These are phyloP conservation scores for Aspergillus fumigatus DNA, from an alignment of 2,329 filamentous ascomycete genomes.

Conservation along the genomic window DNA sequence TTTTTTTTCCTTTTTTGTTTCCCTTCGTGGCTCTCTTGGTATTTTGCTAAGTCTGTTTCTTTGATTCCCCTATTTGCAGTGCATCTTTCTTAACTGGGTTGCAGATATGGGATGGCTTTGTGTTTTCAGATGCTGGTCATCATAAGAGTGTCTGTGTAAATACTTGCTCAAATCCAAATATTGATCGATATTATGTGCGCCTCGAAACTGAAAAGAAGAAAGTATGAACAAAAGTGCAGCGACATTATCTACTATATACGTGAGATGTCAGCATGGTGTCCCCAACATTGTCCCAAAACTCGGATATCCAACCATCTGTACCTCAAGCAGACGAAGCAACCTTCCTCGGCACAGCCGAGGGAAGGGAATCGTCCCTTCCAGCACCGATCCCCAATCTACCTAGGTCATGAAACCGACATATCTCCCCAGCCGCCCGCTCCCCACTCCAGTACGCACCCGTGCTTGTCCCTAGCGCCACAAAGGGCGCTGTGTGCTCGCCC, in stretches of 20 bases:
- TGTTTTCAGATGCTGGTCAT: background rate
- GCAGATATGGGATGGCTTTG: background rate
- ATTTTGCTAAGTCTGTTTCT: background rate
- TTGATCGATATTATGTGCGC: background rate
- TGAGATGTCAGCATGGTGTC: background rate
- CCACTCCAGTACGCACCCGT: slow-evolving; percentile 93
- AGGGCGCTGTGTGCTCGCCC: slow-evolving; percentile 85
- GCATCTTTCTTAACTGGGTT: background rate
- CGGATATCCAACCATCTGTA: background rate
- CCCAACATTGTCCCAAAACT: background rate
- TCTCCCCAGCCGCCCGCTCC: slow-evolving; percentile 65
- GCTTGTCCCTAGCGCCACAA: slow-evolving; percentile 80
- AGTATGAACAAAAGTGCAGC: background rate
- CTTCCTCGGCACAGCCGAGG: slow-evolving; percentile 16
- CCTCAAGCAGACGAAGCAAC: background rate
- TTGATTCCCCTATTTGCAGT: background rate
- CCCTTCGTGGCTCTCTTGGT: background rate
- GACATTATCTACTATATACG: background rate
- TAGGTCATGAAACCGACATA: slow-evolving; percentile 28
- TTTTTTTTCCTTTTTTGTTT: background rate
- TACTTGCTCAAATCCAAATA: background rate
- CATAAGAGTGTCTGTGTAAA: background rate
- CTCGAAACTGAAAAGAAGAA: background rate
- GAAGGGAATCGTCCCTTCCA: slow-evolving; percentile 30
- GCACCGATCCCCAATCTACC: slow-evolving; percentile 17